A percentile compares a stretch with the other conserved stretches of the same genome.
Conservation (phyloP, 2,329 filamentous ascomycete species). For the Alternaria sp. region DNA sequence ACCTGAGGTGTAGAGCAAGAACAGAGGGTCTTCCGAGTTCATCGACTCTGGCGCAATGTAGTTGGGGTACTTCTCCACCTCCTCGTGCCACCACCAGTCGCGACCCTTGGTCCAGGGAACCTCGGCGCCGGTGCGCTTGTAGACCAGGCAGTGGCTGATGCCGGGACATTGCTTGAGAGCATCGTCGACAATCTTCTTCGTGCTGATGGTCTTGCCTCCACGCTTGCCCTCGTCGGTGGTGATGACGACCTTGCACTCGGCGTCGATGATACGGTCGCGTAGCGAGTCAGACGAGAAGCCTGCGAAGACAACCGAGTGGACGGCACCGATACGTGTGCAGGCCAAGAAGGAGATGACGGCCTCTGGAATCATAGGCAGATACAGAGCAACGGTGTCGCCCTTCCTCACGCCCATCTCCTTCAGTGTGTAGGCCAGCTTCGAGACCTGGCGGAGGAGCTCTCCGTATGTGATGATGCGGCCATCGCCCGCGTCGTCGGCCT, state of each 20-base stretch:
- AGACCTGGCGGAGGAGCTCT: constrained; percentile 92
- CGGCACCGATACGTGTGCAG: constrained; percentile 87
- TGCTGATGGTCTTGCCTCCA: constrained; percentile 94
- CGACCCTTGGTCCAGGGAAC: constrained; percentile 88
- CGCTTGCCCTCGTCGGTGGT: constrained; percentile 98
- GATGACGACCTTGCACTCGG: constrained; percentile 89
- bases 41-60: constrained; percentile 90
- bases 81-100: constrained; percentile 98
- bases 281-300: constrained; percentile 97
- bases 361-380: constrained; percentile 98
- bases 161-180: constrained; percentile 94
- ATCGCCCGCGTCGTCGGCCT: constrained; percentile 88
- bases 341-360: constrained; percentile 90
- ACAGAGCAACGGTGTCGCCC: constrained; percentile 95
- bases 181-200: constrained; percentile 99
- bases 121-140: constrained; percentile 91
- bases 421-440: constrained; percentile 81
- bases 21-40: constrained; percentile 93
- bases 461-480: constrained; percentile 91
- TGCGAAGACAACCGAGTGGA: constrained; percentile 97
- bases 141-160: constrained; percentile 85
- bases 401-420: constrained; percentile 97
- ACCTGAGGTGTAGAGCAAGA: constrained; percentile 96
- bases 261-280: constrained; percentile 92
- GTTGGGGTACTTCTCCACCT: constrained; percentile 93